phyloP scores from a whole-genome alignment of 75 land plant species.

The Sequoiadendron giganteum region DNA sequence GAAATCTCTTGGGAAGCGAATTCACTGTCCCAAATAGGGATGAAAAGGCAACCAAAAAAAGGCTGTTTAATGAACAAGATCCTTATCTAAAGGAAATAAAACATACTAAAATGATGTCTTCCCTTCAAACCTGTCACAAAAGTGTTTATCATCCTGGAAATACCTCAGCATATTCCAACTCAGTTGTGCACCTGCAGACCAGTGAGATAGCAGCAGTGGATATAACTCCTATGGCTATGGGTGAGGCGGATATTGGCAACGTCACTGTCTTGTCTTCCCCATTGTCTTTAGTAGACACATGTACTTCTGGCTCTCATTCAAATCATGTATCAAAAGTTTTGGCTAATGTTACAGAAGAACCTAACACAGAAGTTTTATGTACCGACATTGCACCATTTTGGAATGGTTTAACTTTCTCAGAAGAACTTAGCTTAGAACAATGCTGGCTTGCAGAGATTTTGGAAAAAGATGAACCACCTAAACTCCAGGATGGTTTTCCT shows the following conservation, averaged over 20 bases:
- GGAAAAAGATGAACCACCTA: background rate
- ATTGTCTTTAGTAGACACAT: slow-evolving; percentile 1
- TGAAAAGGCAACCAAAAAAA: background rate
- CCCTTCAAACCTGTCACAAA: background rate
- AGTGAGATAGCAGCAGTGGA: background rate
- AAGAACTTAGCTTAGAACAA: background rate
- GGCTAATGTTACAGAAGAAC: background rate
- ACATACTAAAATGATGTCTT: background rate
- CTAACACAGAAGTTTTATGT: background rate
- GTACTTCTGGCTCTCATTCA: background rate
- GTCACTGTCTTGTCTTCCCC: background rate
- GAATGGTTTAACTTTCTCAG: background rate
- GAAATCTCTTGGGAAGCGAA: background rate
- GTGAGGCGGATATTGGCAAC: background rate
- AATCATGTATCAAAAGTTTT: background rate
- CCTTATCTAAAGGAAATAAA: background rate
- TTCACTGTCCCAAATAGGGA: background rate
- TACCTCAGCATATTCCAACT: background rate
- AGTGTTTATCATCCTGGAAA: background rate
- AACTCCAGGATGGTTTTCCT: background rate
- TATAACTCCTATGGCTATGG: background rate
- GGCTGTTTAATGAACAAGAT: background rate
- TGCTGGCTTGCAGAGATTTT: background rate
- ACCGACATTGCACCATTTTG: background rate
- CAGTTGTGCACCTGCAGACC: background rate